A percentile compares a stretch with the other conserved stretches of the same genome.
Evolutionary conservation across 202 grass and related monocot genomes (phyloP).

Genomic region (Bolboschoenoplectus hybrid): DNA sequence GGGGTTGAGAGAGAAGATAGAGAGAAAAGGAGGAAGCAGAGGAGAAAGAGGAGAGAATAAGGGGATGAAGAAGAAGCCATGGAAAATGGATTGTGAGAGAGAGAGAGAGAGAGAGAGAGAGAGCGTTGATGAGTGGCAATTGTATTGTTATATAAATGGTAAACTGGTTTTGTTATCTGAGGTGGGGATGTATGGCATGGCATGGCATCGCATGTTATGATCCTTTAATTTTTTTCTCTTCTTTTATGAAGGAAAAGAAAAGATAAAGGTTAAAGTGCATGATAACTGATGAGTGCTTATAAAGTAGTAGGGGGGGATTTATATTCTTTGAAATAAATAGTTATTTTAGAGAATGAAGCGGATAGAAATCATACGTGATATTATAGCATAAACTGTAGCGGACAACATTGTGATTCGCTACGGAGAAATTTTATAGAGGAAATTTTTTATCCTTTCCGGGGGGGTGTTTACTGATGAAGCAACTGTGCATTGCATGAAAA

Average conservation of each 20-base stretch:
- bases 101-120: too few relatives aligned
- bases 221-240: slow-evolving; percentile 30
- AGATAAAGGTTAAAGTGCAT: slow-evolving; percentile 48
- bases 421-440: too few relatives aligned
- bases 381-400: too few relatives aligned
- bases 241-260: slow-evolving; percentile 37
- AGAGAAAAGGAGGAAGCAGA: slow-evolving; percentile 35
- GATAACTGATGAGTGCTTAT: slow-evolving; percentile 41
- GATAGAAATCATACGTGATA: too few relatives aligned
- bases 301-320: slow-evolving; percentile 15
- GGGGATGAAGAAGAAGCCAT: slow-evolving; percentile 29
- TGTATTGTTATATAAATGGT: neutral
- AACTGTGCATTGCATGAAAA: slow-evolving; percentile 23
- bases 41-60: slow-evolving; percentile 28
- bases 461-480: too few relatives aligned
- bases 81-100: slow-evolving; percentile 12
- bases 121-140: neutral
- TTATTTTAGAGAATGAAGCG: too few relatives aligned
- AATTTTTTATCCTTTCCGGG: too few relatives aligned
- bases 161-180: neutral
- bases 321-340: too few relatives aligned
- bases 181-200: slow-evolving; percentile 23
- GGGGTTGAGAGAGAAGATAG: neutral
- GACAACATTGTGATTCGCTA: too few relatives aligned
- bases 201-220: neutral